These are phyloP conservation scores for Ricinus communis DNA, from an alignment of 345 rosid genomes.

Conservation along the genomic window DNA sequence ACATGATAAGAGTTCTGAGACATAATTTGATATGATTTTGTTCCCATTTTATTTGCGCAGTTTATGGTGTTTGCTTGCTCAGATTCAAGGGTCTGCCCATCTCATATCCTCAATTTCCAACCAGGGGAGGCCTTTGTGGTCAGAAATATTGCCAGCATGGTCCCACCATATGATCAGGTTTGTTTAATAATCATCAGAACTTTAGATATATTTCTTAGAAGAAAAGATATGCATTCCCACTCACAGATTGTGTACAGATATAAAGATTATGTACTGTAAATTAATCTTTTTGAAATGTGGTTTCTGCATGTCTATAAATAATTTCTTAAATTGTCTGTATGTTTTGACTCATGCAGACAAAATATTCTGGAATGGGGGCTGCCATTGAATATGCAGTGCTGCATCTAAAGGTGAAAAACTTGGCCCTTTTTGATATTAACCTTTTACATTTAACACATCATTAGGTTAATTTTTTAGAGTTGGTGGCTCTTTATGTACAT, in stretches of 20 bases:
- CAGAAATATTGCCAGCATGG: slow-evolving; percentile 96
- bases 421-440: background rate
- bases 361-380: slow-evolving; percentile 72
- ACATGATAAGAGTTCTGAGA: no score
- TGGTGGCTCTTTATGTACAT: background rate
- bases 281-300: background rate
- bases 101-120: slow-evolving; percentile 83
- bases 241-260: no score
- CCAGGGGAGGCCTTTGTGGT: slow-evolving; percentile 97
- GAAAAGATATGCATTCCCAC: background rate
- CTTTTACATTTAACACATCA: background rate
- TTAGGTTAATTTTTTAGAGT: background rate
- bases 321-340: background rate
- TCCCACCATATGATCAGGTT: slow-evolving; percentile 81
- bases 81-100: slow-evolving; percentile 94
- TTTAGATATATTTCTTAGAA: background rate
- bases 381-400: slow-evolving; percentile 95
- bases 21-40: no score
- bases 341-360: slow-evolving; percentile 45
- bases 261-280: background rate
- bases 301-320: background rate
- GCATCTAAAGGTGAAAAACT: slow-evolving; percentile 67
- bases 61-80: slow-evolving; percentile 97
- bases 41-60: slow-evolving; percentile 56
- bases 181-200: background rate